Evolutionary conservation across 1,284 basidiomycete genomes (phyloP), one percentile per base, ranked within the genome.

Genomic region (Schizophyllum amplum): DNA sequence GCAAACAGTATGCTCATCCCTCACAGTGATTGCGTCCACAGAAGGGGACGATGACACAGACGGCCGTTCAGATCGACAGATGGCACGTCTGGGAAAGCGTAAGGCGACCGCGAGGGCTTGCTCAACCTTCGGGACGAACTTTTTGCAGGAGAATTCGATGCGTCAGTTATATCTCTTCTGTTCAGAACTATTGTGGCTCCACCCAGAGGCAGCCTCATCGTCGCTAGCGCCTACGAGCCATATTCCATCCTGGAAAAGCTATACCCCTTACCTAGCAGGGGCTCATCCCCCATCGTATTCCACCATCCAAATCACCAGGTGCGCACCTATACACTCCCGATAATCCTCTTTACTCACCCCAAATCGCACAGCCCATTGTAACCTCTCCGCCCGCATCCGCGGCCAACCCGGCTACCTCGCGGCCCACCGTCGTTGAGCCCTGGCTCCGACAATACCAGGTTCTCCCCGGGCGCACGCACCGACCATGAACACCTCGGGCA

Each of bases 381-480:
- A 33, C 27, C 27, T 33, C 5, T 5, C 27, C 27, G 27, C 27
- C 13, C 27, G 27, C 27, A 13, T 33, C 6, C 83, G 92, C 50
- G 73, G 78, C 24, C 69, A 80, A 48, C 82, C 86, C 6, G 74
- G 81, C 61, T 96, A 86, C 66, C 76, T 98, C 21, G 86, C 86
- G 25, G n/a, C 86, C 94, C 7, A 85, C 82, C 21, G 75, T 99
- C 15, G 89, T 90, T 1, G 96, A 99, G 73, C 81, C 86, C 9
- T 99, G 92, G 89, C 72, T 94, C 53, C 82, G 97, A 53, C 82
- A 84, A 62, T 99, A 98, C 74, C 96, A 98, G 70, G 89, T 95
- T 9, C 77, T 99, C 20, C 96, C 96, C 23, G 96, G 96, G 15
- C 81, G 97, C 27, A 97, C 93, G 48, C 97, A 99, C 97, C 97